A percentile compares a stretch with the other conserved stretches of the same genome.
Conservation (phyloP, 2,329 filamentous ascomycete species). For the Aspergillus ustus region DNA sequence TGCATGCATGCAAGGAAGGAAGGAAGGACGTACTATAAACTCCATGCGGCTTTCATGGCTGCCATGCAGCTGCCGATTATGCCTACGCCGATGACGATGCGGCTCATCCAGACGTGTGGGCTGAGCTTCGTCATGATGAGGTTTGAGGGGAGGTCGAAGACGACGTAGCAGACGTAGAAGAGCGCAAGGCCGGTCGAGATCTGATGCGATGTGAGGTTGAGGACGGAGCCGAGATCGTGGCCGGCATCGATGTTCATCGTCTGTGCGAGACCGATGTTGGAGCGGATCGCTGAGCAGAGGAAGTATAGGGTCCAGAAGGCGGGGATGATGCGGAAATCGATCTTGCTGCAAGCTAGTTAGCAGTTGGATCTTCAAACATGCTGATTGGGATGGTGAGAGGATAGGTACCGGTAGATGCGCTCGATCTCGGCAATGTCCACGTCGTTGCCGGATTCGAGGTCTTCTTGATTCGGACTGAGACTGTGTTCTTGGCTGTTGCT, state of each 20-base stretch:
- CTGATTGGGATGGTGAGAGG: not conserved
- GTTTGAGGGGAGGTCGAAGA: slow-evolving; percentile 89
- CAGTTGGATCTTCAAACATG: not conserved
- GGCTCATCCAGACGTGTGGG: slow-evolving; percentile 87
- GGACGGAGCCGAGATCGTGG: slow-evolving; percentile 75
- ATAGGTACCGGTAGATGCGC: slow-evolving; percentile 42
- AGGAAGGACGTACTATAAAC: slow-evolving; percentile 67
- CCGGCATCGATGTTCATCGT: slow-evolving; percentile 78
- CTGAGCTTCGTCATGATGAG: slow-evolving; percentile 84
- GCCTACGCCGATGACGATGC: slow-evolving; percentile 86
- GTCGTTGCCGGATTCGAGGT: slow-evolving; percentile 25
- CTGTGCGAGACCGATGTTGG: slow-evolving; percentile 90
- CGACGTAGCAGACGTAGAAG: slow-evolving; percentile 90
- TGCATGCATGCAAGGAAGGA: too few relatives aligned
- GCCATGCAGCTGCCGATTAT: slow-evolving; percentile 83
- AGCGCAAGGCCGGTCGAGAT: slow-evolving; percentile 82
- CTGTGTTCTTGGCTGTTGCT: not conserved
- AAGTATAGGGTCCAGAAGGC: slow-evolving; percentile 93
- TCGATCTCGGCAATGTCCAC: slow-evolving; percentile 40
- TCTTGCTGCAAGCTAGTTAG: slow-evolving; percentile 48
- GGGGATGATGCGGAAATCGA: slow-evolving; percentile 64
- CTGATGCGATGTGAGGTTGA: slow-evolving; percentile 73
- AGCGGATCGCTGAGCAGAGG: slow-evolving; percentile 86
- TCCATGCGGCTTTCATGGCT: slow-evolving; percentile 81
- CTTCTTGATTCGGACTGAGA: not conserved